Evolutionary conservation across 2,329 filamentous ascomycete genomes (phyloP).

Genomic region (Beauveria bassiana): DNA sequence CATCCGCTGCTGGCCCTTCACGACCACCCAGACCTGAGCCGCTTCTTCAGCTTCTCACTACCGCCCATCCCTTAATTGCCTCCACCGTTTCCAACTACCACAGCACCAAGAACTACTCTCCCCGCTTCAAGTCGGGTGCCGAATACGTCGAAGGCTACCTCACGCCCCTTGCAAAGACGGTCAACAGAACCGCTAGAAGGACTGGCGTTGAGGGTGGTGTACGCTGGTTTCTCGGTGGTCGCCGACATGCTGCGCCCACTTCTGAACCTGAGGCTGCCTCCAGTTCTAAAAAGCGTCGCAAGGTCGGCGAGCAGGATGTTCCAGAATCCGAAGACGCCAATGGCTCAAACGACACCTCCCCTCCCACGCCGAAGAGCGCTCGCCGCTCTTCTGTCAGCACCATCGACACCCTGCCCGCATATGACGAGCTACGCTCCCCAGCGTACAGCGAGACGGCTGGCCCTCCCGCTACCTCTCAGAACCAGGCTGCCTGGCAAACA

Average conservation of each 20-base stretch:
- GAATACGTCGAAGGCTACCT: constrained; percentile 87
- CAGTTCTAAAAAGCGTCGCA: constrained; percentile 51
- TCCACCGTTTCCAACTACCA: constrained; percentile 82
- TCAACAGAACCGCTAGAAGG: constrained; percentile 72
- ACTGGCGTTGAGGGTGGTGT: constrained; percentile 85
- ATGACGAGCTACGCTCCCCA: constrained; percentile 70
- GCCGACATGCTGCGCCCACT: constrained; percentile 40
- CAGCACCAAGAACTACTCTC: constrained; percentile 82
- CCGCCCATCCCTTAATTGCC: constrained; percentile 78
- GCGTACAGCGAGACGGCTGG: constrained; percentile 58
- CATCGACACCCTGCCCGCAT: constrained; percentile 71
- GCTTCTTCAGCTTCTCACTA: constrained; percentile 76
- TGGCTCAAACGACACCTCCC: constrained; percentile 20
- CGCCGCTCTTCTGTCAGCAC: constrained; percentile 60
- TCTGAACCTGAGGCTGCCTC: constrained; percentile 39
- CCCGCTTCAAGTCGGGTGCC: constrained; percentile 78
- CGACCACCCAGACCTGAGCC: constrained; percentile 60
- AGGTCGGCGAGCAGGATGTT: constrained; percentile 39
- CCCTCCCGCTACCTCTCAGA: constrained; percentile 16
- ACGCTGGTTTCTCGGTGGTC: constrained; percentile 67
- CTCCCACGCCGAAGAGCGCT: constrained; percentile 22
- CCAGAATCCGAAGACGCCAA: constrained; percentile 19
- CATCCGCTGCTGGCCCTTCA: constrained; percentile 15
- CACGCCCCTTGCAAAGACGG: constrained; percentile 77
- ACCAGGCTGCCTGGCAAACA: constrained; percentile 61